A percentile compares a stretch with the other conserved stretches of the same genome.
Conservation (phyloP, 2,329 filamentous ascomycete genomes). For the Monilinia fructigena region DNA sequence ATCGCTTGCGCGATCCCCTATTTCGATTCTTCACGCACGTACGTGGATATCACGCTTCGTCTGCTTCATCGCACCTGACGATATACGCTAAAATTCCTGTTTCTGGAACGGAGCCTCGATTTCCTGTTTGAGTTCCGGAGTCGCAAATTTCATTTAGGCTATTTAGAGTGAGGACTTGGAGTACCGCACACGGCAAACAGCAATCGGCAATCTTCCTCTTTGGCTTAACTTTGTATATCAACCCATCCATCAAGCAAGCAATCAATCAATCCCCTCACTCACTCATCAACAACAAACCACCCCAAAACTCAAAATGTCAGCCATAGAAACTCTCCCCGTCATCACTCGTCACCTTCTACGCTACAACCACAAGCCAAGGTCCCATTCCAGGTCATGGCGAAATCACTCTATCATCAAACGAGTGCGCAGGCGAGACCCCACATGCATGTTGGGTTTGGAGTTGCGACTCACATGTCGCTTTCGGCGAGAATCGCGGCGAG, state of each 20-base stretch:
- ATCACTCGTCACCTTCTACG: conserved; percentile 11
- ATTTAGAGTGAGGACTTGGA: background rate
- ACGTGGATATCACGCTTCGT: conserved; percentile 6
- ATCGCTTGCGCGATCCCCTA: no score
- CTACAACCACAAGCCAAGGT: conserved; percentile 8
- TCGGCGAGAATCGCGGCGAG: conserved; percentile 10
- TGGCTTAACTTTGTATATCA: background rate
- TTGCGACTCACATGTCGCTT: background rate
- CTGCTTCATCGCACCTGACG: background rate
- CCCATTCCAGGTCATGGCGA: background rate
- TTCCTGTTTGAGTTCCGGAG: conserved; percentile 16
- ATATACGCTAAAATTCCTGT: conserved; percentile 2
- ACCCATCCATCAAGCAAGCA: background rate
- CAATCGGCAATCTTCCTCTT: no score
- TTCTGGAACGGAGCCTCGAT: conserved; percentile 6
- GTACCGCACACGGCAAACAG: no score
- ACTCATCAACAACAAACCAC: background rate
- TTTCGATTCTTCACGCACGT: no score
- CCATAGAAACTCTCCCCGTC: background rate
- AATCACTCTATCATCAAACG: conserved; percentile 1
- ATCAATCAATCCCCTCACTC: no score
- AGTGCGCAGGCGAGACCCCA: background rate
- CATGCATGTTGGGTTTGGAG: background rate
- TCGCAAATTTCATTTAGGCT: background rate
- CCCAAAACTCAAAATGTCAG: background rate